phyloP scores from a whole-genome alignment of 352 stramenopile genomes.

The Phytophthora melonis region DNA sequence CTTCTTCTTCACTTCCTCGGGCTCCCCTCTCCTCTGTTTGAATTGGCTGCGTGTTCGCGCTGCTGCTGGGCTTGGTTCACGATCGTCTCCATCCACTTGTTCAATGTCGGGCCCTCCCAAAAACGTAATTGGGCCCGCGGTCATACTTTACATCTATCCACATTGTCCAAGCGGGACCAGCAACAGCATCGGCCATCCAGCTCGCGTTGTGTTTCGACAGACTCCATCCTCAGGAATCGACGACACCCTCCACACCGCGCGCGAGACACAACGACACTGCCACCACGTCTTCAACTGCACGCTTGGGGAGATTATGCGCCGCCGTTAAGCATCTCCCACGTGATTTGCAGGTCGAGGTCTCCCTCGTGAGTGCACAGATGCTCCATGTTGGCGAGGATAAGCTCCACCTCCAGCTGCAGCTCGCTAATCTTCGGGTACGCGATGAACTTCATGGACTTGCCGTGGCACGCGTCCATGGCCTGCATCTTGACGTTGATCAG shows the following conservation, averaged over 20 bases:
- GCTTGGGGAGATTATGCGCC: slow-evolving; percentile 41
- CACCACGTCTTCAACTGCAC: slow-evolving; percentile 18
- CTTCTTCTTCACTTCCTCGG: background rate
- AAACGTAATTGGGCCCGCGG: slow-evolving; percentile 26
- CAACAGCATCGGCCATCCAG: slow-evolving; percentile 11
- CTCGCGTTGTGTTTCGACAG: background rate
- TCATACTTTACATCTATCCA: slow-evolving; percentile 62
- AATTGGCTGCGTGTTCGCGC: background rate
- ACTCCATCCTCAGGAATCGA: background rate
- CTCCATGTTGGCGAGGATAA: slow-evolving; percentile 84
- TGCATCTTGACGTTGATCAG: slow-evolving; percentile 90
- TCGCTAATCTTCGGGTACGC: slow-evolving; percentile 88
- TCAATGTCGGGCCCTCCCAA: slow-evolving; percentile 35
- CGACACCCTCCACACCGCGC: background rate
- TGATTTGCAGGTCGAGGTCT: slow-evolving; percentile 87
- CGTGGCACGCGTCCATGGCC: slow-evolving; percentile 79
- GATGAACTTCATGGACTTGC: slow-evolving; percentile 91
- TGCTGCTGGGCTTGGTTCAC: slow-evolving; percentile 26
- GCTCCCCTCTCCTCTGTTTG: background rate
- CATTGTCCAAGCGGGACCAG: slow-evolving; percentile 34
- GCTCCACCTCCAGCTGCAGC: slow-evolving; percentile 79
- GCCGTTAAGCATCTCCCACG: slow-evolving; percentile 83
- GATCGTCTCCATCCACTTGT: slow-evolving; percentile 30
- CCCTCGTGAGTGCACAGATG: slow-evolving; percentile 85
- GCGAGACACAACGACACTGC: slow-evolving; percentile 3